phyloP scores from a whole-genome alignment of 2,329 filamentous ascomycete genomes.

The Fusarium sp. region DNA sequence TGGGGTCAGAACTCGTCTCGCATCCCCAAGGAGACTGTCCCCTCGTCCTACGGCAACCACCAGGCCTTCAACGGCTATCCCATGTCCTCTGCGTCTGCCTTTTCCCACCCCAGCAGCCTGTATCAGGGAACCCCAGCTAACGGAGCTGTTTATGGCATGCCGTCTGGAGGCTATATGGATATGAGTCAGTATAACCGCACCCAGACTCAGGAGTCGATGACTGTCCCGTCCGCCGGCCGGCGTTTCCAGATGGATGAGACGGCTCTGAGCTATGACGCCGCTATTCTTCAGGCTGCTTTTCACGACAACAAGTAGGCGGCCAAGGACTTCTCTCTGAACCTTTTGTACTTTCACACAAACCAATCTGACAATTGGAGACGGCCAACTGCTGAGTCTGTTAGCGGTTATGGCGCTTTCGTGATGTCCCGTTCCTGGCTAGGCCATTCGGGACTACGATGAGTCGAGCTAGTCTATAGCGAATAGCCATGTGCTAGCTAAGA shows the following conservation, averaged over 20 bases:
- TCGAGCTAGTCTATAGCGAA: background rate
- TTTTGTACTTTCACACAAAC: background rate
- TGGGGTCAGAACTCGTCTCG: conserved; percentile 45
- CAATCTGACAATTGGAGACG: background rate
- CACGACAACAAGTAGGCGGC: conserved; percentile 43
- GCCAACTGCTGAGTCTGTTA: conserved; percentile 2
- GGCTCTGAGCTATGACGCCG: conserved; percentile 51
- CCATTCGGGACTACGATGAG: conserved; percentile 20
- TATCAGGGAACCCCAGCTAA: conserved; percentile 60
- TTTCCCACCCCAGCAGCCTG: conserved; percentile 64
- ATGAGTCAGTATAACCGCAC: conserved; percentile 31
- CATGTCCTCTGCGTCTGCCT: conserved; percentile 51
- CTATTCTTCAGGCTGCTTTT: conserved; percentile 51
- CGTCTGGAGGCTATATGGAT: conserved; percentile 22
- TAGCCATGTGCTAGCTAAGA: background rate
- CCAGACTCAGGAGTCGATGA: conserved; percentile 29
- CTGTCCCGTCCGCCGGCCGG: conserved; percentile 25
- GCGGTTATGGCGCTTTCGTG: conserved; percentile 5
- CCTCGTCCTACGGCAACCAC: conserved; percentile 36
- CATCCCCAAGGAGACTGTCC: conserved; percentile 29
- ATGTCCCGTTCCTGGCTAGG: conserved; percentile 20
- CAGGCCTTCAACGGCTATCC: conserved; percentile 26
- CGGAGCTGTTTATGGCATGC: conserved; percentile 33
- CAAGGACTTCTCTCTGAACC: background rate
- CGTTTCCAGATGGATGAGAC: conserved; percentile 50